Conservation (phyloP, 148 eudicot species). For the Silene uniflora region DNA sequence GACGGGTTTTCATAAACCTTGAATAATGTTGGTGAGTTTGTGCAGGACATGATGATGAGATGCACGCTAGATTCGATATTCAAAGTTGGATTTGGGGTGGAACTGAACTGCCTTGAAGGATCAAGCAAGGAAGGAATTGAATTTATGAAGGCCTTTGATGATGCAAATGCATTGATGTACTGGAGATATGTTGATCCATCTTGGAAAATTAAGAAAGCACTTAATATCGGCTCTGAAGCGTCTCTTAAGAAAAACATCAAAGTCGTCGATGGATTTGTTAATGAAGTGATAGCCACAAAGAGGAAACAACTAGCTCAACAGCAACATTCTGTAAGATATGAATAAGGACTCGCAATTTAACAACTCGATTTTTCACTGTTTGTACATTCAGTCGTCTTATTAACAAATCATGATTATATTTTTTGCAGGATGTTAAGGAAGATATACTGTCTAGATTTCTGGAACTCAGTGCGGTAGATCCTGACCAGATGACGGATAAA, state of each 20-base stretch:
- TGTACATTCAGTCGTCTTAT: neutral
- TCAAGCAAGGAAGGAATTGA: slow-evolving; percentile 46
- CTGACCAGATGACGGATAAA: slow-evolving; percentile 30
- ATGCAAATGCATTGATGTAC: slow-evolving; percentile 46
- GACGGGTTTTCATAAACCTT: too few relatives aligned
- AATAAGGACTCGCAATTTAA: neutral
- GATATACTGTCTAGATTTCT: slow-evolving; percentile 66
- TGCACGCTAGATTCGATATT: slow-evolving; percentile 62
- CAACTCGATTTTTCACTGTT: neutral
- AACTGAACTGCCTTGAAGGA: slow-evolving; percentile 62
- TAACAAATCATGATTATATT: neutral
- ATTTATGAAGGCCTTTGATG: slow-evolving; percentile 77
- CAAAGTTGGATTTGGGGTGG: slow-evolving; percentile 83
- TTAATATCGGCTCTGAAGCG: slow-evolving; percentile 64
- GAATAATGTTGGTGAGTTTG: neutral
- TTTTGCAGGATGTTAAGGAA: slow-evolving; percentile 45
- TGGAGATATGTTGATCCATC: slow-evolving; percentile 58
- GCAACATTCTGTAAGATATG: slow-evolving; percentile 12
- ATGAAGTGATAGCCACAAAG: slow-evolving; percentile 43
- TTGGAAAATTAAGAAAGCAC: slow-evolving; percentile 56
- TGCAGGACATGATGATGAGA: slow-evolving; percentile 74
- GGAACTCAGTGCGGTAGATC: slow-evolving; percentile 47
- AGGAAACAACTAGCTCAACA: slow-evolving; percentile 31
- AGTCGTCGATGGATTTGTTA: slow-evolving; percentile 49
- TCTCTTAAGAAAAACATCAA: slow-evolving; percentile 47